Evolutionary conservation across 257 asterid species (phyloP), one percentile per base, ranked within the genome.

Genomic region (Solanum bulbocastanum): DNA sequence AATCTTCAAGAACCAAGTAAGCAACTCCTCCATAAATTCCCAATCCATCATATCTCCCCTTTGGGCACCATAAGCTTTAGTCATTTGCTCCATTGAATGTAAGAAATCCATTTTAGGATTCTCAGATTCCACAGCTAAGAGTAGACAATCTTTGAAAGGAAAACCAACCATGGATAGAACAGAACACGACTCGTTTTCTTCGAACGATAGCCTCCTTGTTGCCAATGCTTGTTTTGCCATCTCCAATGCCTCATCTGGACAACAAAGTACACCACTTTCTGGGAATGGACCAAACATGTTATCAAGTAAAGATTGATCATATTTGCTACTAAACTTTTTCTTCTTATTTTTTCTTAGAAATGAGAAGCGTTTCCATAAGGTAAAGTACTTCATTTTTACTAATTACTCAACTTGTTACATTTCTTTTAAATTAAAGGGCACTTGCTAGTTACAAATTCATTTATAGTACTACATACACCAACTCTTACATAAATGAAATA

Each of bases 1-100:
- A 18, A 87, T 76, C 88, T 32, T 87, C 76, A 87, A 76, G 86
- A 73, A 87, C 88, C 88, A 87, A 35, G 88, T 37, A 16, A 87
- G 76, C 86, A 87, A 87, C 15, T 76, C 85, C 40, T 87, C 86
- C 44, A 87, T 30, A 8, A 66, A 76, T 5, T 23, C 76, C 88
- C 88, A 87, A 87, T 87, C 88, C 27, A 74, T 85, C 36, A 75
- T 52, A 30, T 69, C 73, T 7, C 58, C 88, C 18, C 39, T 69
- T 30, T 65, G 72, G 16, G 46, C 86, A 85, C 71, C 49, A 75
- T 78, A 49, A 23, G 46, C 85, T n/a, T 72, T n/a, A 5, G 49
- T 5, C 88, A 87, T 87, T 37, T 87, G 76, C 49, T 87, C 88
- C 73, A 87, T 87, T 56, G 88, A 87, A 36, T 22, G 37, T 18